phyloP scores from a whole-genome alignment of 2,329 filamentous ascomycete species.

The Verticillium nubilum region DNA sequence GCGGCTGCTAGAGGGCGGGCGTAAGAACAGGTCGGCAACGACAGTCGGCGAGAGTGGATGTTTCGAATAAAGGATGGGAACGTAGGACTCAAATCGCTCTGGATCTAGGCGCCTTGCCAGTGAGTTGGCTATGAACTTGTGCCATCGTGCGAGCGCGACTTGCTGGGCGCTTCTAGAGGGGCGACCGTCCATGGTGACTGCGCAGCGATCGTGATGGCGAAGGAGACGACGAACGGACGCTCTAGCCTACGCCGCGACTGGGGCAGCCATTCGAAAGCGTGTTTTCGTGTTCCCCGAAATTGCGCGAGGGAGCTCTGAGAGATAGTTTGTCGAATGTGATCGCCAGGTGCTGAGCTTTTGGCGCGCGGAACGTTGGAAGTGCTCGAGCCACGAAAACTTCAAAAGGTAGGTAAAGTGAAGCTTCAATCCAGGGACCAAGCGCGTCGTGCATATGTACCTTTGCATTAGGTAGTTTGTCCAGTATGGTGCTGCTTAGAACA shows the following conservation, averaged over 20 bases:
- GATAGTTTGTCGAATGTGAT: background rate
- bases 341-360: background rate
- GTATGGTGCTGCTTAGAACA: too few relatives aligned
- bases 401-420: too few relatives aligned
- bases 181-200: constrained; percentile 9
- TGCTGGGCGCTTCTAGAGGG: constrained; percentile 12
- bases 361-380: background rate
- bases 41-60: constrained; percentile 44
- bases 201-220: background rate
- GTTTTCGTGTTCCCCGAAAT: background rate
- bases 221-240: background rate
- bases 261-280: background rate
- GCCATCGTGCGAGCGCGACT: constrained; percentile 36
- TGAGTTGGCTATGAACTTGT: constrained; percentile 44
- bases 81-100: constrained; percentile 47
- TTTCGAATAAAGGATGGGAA: constrained; percentile 41
- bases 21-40: constrained; percentile 54
- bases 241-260: background rate
- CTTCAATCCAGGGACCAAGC: too few relatives aligned
- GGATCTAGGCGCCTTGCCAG: constrained; percentile 45
- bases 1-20: constrained; percentile 41
- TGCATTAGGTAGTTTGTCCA: too few relatives aligned
- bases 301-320: background rate
- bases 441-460: too few relatives aligned
- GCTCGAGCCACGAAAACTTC: too few relatives aligned